Base-by-base conservation (phyloP, 2,329 filamentous ascomycete species). In the Akanthomyces uredinophilus region DNA sequence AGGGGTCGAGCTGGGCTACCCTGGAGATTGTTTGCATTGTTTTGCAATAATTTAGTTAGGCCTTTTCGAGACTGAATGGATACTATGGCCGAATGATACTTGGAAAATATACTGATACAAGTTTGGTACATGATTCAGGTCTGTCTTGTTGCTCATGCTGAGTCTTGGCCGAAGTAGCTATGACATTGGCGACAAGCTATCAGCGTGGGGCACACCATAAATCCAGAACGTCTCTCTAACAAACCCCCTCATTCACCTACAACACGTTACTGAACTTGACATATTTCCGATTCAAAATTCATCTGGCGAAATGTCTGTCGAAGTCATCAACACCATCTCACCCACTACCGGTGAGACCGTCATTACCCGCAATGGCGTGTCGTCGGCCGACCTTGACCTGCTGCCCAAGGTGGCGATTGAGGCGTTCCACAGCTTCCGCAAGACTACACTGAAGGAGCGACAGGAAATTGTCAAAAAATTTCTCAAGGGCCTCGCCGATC, bases 281-380 rank as follows among this genome's bases (percentile, higher is more conserved):
- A 53, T 29, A 27, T 39, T 5, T 43, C 29, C 35, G 0, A 22
- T 43, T 1, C 4, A 22, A 24, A 8, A 35, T 6, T 35, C 32
- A 35, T 35, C 22, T n/a, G 11, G 32, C 70, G 79, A 64, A 61
- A 88, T 88, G 86, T 87, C 86, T 65, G 79, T 83, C 70, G 86
- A 88, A 77, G 79, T 79, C 54, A 80, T 88, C 69, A 87, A 80
- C 37, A 97, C 94, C 67, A 93, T 97, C 75, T 98, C 94, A 3
- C 94, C 94, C 62, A 89, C 86, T 66, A 97, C 92, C 67, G 94
- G 95, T 77, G 87, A 93, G 78, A 82, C 90, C 62, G 86, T 98
- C 74, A 76, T 96, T 67, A 91, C 88, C 64, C 87, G 93, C 67
- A 87, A 87, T 74, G 92, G 91, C 68, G 81, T 89, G 67, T 88